A percentile compares a stretch with the other conserved stretches of the same genome.
These are phyloP conservation scores for Pseudocercospora pini-densiflorae DNA, from an alignment of 2,329 filamentous ascomycete genomes.

Conservation along the genomic window DNA sequence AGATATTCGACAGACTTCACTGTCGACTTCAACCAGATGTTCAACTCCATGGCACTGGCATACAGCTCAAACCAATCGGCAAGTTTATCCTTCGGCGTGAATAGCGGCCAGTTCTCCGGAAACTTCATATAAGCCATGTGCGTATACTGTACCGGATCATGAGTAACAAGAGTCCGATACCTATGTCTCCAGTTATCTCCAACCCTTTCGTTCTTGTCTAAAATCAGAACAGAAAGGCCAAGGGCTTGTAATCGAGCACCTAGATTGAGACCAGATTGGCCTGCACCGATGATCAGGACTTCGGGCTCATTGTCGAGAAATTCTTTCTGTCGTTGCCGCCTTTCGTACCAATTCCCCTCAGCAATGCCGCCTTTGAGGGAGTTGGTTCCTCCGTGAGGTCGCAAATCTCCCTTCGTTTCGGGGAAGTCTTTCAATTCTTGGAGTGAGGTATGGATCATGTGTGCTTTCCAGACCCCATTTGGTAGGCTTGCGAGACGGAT, in stretches of 20 bases:
- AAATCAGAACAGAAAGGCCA: slow-evolving; percentile 46
- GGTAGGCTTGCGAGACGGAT: slow-evolving; percentile 54
- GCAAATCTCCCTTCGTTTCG: slow-evolving; percentile 52
- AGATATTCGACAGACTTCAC: slow-evolving; percentile 54
- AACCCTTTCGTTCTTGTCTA: slow-evolving; percentile 52
- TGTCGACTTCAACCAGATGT: slow-evolving; percentile 58
- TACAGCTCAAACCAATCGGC: slow-evolving; percentile 72
- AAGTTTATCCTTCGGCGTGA: slow-evolving; percentile 67
- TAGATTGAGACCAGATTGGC: slow-evolving; percentile 40
- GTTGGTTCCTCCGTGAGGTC: slow-evolving; percentile 65
- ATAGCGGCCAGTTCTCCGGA: slow-evolving; percentile 68
- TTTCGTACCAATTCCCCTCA: slow-evolving; percentile 54
- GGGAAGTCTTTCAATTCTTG: slow-evolving; percentile 59
- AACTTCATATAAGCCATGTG: slow-evolving; percentile 69
- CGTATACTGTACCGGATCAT: slow-evolving; percentile 66
- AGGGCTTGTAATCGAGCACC: slow-evolving; percentile 47
- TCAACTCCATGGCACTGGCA: slow-evolving; percentile 67
- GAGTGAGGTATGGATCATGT: slow-evolving; percentile 66
- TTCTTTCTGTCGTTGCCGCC: slow-evolving; percentile 39
- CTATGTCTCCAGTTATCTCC: slow-evolving; percentile 58
- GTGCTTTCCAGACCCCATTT: slow-evolving; percentile 62
- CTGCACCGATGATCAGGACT: slow-evolving; percentile 60
- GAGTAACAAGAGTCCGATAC: slow-evolving; percentile 63
- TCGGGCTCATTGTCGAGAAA: slow-evolving; percentile 53
- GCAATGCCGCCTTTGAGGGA: slow-evolving; percentile 61